A percentile compares a stretch with the other conserved stretches of the same genome.
These are phyloP conservation scores for Nematocida sp. DNA, from an alignment of 371 early-diverging fungal genomes.

Conservation along the genomic window DNA sequence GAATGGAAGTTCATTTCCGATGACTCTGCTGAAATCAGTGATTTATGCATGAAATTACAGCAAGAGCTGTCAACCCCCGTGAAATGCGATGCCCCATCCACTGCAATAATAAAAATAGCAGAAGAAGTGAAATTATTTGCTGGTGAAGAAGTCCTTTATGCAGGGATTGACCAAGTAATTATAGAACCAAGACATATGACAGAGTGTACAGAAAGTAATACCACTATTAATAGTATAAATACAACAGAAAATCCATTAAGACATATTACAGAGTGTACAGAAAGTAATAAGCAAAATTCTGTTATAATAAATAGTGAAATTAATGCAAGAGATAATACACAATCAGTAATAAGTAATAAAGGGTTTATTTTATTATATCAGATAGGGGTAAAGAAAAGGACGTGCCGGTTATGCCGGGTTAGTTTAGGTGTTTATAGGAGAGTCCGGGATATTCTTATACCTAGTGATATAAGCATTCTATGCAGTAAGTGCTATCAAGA, in stretches of 20 bases:
- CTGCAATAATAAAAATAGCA: background rate
- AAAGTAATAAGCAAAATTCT: background rate
- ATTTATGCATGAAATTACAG: conserved; percentile 36
- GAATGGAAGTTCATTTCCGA: conserved; percentile 46
- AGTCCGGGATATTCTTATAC: conserved; percentile 12
- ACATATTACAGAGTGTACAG: background rate
- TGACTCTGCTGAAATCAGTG: conserved; percentile 1
- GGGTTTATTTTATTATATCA: background rate
- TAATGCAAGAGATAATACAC: background rate
- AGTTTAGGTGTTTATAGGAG: background rate
- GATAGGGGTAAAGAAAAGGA: conserved; percentile 38
- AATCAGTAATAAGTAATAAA: background rate
- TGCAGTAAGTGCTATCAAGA: conserved; percentile 44
- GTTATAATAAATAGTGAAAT: background rate
- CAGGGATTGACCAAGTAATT: background rate
- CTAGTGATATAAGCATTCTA: background rate
- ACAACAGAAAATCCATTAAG: background rate
- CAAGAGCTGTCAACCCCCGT: background rate
- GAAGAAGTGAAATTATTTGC: background rate
- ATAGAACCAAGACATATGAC: background rate
- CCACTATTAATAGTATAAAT: no score
- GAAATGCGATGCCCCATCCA: no score
- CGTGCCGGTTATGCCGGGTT: conserved; percentile 21
- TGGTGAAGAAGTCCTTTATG: background rate
- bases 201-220: background rate